Percentiles rank a stretch among this genome's conserved stretches.
Evolutionary conservation across 2,329 filamentous ascomycete genomes (phyloP).

Genomic region (Phialemoniopsis sp.): DNA sequence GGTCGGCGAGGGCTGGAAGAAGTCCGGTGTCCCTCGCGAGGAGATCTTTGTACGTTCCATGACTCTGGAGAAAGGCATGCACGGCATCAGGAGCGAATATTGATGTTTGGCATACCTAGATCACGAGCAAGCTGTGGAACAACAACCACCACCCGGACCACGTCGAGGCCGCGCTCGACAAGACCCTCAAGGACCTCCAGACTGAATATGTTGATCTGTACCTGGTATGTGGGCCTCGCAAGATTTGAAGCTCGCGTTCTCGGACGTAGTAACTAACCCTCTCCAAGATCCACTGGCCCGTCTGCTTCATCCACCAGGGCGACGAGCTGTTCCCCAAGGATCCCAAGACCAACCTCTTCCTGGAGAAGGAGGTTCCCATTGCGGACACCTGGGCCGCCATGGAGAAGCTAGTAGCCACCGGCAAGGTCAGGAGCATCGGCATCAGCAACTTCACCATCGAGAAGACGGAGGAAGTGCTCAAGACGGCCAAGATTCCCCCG

Average conservation of each 20-base stretch:
- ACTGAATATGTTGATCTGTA: conserved; percentile 50
- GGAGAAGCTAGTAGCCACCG: conserved; percentile 29
- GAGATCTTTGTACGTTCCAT: conserved; percentile 24
- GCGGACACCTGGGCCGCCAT: conserved; percentile 33
- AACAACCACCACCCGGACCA: conserved; percentile 44
- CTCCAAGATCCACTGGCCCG: conserved; percentile 60
- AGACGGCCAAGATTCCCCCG: conserved; percentile 50
- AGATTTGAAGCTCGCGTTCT: neutral
- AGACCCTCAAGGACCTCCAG: conserved; percentile 42
- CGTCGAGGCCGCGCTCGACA: conserved; percentile 43
- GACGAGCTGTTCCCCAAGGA: conserved; percentile 45
- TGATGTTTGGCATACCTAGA: too few species aligned
- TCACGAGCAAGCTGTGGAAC: conserved; percentile 62
- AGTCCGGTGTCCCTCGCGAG: conserved; percentile 7
- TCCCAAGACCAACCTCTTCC: conserved; percentile 17
- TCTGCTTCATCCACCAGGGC: conserved; percentile 40
- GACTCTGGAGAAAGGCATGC: too few species aligned
- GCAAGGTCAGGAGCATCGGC: conserved; percentile 40
- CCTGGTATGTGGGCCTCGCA: conserved; percentile 22
- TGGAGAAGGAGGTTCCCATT: conserved; percentile 9
- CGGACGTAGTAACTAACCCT: conserved; percentile 43
- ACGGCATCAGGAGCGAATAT: too few species aligned
- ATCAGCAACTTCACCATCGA: conserved; percentile 45
- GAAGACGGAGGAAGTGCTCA: conserved; percentile 35
- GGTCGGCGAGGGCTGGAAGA: conserved; percentile 9